phyloP scores from a whole-genome alignment of 2,329 filamentous ascomycete genomes.

The Fusarium hainanense region DNA sequence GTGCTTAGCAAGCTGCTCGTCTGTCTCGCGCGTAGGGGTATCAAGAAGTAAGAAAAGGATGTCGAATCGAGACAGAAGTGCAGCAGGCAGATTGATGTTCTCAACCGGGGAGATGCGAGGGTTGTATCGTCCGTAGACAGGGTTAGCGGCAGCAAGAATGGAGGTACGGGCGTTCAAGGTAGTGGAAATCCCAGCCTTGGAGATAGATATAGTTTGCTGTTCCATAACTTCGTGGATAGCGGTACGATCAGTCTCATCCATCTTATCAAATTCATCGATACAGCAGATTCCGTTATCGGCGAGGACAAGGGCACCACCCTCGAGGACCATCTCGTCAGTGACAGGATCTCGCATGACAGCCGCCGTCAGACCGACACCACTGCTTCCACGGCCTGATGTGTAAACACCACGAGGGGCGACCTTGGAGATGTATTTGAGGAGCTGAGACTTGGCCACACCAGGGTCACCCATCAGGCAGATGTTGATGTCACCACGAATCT shows the following conservation, averaged over 20 bases:
- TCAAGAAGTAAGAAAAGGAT: constrained; percentile 97
- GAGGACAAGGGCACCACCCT: constrained; percentile 81
- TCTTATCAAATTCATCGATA: constrained; percentile 90
- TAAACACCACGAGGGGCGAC: constrained; percentile 93
- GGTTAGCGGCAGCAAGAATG: constrained; percentile 95
- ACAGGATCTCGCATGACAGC: constrained; percentile 87
- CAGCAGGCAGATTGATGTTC: constrained; percentile 99
- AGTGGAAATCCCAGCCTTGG: constrained; percentile 75
- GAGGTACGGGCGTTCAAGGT: constrained; percentile 96
- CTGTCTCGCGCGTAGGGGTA: constrained; percentile 87
- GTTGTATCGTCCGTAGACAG: constrained; percentile 97
- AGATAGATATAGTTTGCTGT: constrained; percentile 87
- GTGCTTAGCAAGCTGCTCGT: constrained; percentile 94
- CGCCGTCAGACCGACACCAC: constrained; percentile 83
- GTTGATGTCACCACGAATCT: constrained; percentile 98
- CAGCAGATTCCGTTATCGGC: constrained; percentile 88
- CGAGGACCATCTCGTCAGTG: constrained; percentile 85
- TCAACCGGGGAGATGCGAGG: constrained; percentile 96
- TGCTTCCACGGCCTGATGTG: constrained; percentile 83
- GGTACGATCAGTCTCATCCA: constrained; percentile 85
- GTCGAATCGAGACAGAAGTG: constrained; percentile 95
- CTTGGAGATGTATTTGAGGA: constrained; percentile 98
- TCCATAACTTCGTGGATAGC: constrained; percentile 92
- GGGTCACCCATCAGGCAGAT: constrained; percentile 99
- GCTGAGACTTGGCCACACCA: constrained; percentile 98